A percentile compares a stretch with the other conserved stretches of the same genome.
Evolutionary conservation across 2,329 filamentous ascomycete genomes (phyloP).

Genomic region (Penicillium sp.): DNA sequence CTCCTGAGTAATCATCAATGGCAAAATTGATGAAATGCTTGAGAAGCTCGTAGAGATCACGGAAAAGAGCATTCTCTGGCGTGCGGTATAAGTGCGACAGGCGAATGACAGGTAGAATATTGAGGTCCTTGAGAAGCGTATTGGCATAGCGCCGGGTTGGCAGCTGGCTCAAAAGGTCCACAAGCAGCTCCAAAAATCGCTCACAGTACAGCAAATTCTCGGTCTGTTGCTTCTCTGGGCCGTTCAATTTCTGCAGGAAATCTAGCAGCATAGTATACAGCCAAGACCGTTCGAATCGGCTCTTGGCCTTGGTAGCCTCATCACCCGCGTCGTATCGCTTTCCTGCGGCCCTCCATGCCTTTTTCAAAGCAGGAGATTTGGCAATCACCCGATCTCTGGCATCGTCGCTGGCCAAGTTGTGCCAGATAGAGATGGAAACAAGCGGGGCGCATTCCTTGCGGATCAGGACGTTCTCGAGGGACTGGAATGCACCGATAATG

Average conservation of each 20-base stretch:
- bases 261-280: conserved; percentile 82
- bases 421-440: conserved; percentile 94
- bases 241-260: conserved; percentile 74
- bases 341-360: conserved; percentile 83
- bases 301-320: conserved; percentile 70
- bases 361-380: conserved; percentile 71
- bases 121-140: conserved; percentile 79
- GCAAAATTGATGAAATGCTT: conserved; percentile 85
- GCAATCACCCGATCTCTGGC: conserved; percentile 72
- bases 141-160: conserved; percentile 94
- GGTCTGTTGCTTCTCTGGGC: conserved; percentile 38
- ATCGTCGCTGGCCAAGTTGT: conserved; percentile 79
- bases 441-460: conserved; percentile 95
- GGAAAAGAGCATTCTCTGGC: conserved; percentile 72
- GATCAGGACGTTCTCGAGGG: conserved; percentile 81
- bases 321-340: conserved; percentile 89
- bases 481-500: conserved; percentile 89
- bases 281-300: conserved; percentile 93
- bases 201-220: conserved; percentile 82
- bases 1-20: conserved; percentile 86
- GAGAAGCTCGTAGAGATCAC: conserved; percentile 78
- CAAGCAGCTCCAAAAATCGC: conserved; percentile 86
- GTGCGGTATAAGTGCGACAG: conserved; percentile 77
- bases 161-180: conserved; percentile 87
- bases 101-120: conserved; percentile 73